phyloP scores from a whole-genome alignment of 257 asterid genomes.

The Coffea canephora region DNA sequence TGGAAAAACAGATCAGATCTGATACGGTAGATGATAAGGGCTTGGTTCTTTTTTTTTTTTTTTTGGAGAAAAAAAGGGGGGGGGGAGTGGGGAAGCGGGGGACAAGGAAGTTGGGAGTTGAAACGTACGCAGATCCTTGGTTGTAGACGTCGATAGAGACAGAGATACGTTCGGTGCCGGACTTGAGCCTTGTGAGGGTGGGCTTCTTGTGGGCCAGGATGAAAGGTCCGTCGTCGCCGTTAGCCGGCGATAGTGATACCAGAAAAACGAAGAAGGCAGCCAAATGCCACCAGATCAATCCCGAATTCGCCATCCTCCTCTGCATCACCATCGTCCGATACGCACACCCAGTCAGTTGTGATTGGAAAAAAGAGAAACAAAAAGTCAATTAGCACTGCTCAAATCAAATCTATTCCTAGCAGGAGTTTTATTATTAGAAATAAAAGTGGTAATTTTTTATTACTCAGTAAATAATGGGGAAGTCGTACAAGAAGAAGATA shows the following conservation, averaged over 20 bases:
- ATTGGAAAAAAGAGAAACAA: no score
- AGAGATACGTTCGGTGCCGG: constrained; percentile 72
- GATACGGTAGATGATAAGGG: no score
- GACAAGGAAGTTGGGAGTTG: not conserved
- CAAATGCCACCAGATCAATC: not conserved
- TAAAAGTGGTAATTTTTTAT: no score
- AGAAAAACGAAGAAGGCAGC: constrained; percentile 1
- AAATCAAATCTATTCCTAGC: no score
- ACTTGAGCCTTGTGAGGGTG: constrained; percentile 59
- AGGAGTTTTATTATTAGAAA: no score
- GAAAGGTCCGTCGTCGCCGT: constrained; percentile 74
- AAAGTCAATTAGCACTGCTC: no score
- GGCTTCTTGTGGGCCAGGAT: constrained; percentile 88
- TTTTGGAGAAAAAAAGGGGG: no score
- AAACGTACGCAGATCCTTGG: constrained; percentile 78
- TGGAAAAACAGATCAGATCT: not conserved
- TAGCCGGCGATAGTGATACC: constrained; percentile 31
- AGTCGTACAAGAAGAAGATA: no score
- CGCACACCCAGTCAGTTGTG: no score
- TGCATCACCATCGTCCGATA: no score
- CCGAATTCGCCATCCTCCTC: not conserved
- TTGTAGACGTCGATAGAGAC: constrained; percentile 77
- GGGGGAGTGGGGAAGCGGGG: not conserved
- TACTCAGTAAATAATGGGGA: no score
- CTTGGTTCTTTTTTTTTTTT: no score